Conservation (phyloP, 2,329 filamentous ascomycete species). For the Rhynchosporium graminicola region DNA sequence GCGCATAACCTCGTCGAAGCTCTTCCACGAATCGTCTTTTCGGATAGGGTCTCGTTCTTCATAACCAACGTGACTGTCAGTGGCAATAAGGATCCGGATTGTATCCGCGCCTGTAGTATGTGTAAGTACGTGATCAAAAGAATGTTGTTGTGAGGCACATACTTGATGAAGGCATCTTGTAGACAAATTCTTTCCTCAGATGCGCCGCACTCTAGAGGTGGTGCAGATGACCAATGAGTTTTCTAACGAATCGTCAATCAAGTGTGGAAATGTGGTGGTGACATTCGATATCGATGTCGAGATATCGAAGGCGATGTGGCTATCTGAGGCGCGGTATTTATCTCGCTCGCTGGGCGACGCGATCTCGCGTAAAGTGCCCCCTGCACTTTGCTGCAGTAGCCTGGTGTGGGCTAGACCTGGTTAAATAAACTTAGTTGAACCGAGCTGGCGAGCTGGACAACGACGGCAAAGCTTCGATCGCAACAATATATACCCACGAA, state of each 20-base stretch:
- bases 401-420: not conserved
- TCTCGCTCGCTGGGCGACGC: conserved; percentile 27
- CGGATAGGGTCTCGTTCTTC: conserved; percentile 90
- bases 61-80: conserved; percentile 97
- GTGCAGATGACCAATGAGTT: not conserved
- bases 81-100: conserved; percentile 90
- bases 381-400: conserved; percentile 19
- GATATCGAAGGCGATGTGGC: not conserved
- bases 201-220: not conserved
- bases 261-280: not conserved
- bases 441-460: conserved; percentile 3
- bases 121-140: conserved; percentile 17
- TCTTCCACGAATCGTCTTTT: conserved; percentile 96
- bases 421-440: conserved; percentile 16
- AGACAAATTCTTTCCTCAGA: not conserved
- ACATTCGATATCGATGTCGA: not conserved
- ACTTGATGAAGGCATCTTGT: conserved; percentile 35
- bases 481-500: conserved; percentile 28
- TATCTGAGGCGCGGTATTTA: not conserved
- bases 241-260: no score
- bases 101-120: conserved; percentile 61
- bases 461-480: not conserved
- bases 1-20: conserved; percentile 93
- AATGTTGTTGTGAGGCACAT: conserved; percentile 15
- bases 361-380: conserved; percentile 29